Evolutionary conservation across 805 yeast genomes (phyloP), one percentile per base, ranked within the genome.

Genomic region (Suhomyces sp.): DNA sequence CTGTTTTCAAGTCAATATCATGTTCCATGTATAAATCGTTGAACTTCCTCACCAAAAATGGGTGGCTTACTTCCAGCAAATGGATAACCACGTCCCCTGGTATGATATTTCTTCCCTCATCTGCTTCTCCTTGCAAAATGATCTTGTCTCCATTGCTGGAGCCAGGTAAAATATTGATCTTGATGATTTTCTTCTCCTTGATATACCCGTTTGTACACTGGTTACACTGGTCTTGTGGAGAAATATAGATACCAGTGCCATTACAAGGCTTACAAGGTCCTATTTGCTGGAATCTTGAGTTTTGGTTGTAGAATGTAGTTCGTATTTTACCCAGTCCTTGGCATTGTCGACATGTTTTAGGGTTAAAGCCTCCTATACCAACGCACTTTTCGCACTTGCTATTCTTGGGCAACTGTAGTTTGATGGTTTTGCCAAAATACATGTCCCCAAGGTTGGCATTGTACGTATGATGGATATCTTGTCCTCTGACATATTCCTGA

Each of bases 31-130:
- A 61, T 31, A 79, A 54, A 45, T 77, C 76, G 23, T 70, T 52
- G 22, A 58, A 69, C 30, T 54, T 60, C 41, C 83, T 60, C 10
- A 62, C 62, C 36, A 74, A 68, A 13, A 42, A 46, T 7, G 57
- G 54, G 43, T 67, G 70, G 4, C 51, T 47, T 30, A 64, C 40
- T 44, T 73, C 72, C 24, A 66, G 65, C 16, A 83, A 53, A 2
- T 72, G 75, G 7, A 83, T 70, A 3, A 81, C 59, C 5, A 83
- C 81, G 53, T 83, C 86, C 2, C 90, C 90, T 0, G 88, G 83
- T 3, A 72, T 58, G 3, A 77, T 60, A 40, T 70, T 66, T 13
- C 72, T 53, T 0, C 78, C 83, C 53, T 81, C 83, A 49, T 83
- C 88, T 0, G 81, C 85, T 47, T 76, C 80, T 5, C 79, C 76